Conservation (phyloP, 305 asterid genomes). For the Ruellia speciosa region DNA sequence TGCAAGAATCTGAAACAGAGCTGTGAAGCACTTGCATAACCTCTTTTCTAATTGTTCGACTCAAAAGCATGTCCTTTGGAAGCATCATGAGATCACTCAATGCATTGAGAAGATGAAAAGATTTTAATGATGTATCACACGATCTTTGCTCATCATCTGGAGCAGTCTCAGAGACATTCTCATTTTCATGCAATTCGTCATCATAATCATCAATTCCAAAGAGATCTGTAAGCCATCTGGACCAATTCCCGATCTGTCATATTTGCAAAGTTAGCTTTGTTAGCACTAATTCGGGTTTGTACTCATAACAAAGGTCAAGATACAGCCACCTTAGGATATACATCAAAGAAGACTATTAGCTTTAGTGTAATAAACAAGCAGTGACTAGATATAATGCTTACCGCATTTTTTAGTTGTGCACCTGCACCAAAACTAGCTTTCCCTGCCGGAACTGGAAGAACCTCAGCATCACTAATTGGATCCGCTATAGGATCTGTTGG, state of each 20-base stretch:
- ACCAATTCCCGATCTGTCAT: conserved; percentile 77
- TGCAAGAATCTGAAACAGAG: conserved; percentile 7
- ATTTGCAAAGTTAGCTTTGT: neutral
- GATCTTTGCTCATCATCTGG: conserved; percentile 27
- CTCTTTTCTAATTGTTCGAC: conserved; percentile 59
- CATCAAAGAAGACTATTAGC: neutral
- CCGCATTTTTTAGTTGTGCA: conserved; percentile 82
- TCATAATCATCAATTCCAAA: conserved; percentile 50
- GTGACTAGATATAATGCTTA: conserved; percentile 26
- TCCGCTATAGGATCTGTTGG: conserved; percentile 94
- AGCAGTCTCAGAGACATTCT: conserved; percentile 22
- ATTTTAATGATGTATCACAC: conserved; percentile 33
- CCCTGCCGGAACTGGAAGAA: conserved; percentile 87
- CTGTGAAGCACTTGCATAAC: conserved; percentile 24
- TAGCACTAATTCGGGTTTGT: conserved; percentile 1
- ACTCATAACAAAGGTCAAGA: neutral
- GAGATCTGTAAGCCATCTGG: conserved; percentile 72
- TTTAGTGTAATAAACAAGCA: neutral
- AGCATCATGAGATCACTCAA: conserved; percentile 92
- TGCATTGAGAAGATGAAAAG: conserved; percentile 69
- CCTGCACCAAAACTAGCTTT: conserved; percentile 90
- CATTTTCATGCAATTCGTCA: conserved; percentile 32
- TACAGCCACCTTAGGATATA: neutral
- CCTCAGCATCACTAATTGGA: conserved; percentile 71
- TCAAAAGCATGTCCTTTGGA: conserved; percentile 75